These are phyloP conservation scores for Spathaspora girioi DNA, from an alignment of 805 yeast genomes.

Conservation along the genomic window DNA sequence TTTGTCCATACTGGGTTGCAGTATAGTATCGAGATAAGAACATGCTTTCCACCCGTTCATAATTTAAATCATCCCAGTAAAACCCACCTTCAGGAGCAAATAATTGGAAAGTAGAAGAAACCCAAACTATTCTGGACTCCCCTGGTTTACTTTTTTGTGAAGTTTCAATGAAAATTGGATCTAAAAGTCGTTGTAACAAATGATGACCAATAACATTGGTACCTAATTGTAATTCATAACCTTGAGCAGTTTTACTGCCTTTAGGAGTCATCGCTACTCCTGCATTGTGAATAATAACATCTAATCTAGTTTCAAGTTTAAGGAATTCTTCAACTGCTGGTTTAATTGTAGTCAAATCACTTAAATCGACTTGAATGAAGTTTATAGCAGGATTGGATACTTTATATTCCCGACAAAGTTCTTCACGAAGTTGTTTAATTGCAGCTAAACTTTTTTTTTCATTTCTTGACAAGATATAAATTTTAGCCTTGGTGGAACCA, in stretches of 20 bases:
- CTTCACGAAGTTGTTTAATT: slow-evolving; percentile 21
- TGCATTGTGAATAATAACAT: slow-evolving; percentile 21
- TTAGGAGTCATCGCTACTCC: slow-evolving; percentile 25
- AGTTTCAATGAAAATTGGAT: slow-evolving; percentile 16
- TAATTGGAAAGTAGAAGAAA: slow-evolving; percentile 36
- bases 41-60: slow-evolving; percentile 9
- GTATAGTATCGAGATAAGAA: neutral
- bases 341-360: slow-evolving; percentile 41
- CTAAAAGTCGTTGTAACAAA: slow-evolving; percentile 8
- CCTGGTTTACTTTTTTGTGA: slow-evolving; percentile 13
- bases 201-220: slow-evolving; percentile 20
- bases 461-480: slow-evolving; percentile 34
- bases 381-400: slow-evolving; percentile 6
- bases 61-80: slow-evolving; percentile 27
- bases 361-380: slow-evolving; percentile 20
- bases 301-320: slow-evolving; percentile 11
- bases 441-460: slow-evolving; percentile 24
- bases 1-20: slow-evolving; percentile 31
- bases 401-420: slow-evolving; percentile 14
- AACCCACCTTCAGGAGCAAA: slow-evolving; percentile 28
- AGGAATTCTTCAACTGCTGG: slow-evolving; percentile 28
- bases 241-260: slow-evolving; percentile 28
- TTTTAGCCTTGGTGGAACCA: slow-evolving; percentile 25
- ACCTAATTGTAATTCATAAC: slow-evolving; percentile 29
- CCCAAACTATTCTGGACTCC: slow-evolving; percentile 39